A percentile compares a stretch with the other conserved stretches of the same genome.
phyloP scores from a whole-genome alignment of 257 asterid genomes.

The Leonotis leonurus region DNA sequence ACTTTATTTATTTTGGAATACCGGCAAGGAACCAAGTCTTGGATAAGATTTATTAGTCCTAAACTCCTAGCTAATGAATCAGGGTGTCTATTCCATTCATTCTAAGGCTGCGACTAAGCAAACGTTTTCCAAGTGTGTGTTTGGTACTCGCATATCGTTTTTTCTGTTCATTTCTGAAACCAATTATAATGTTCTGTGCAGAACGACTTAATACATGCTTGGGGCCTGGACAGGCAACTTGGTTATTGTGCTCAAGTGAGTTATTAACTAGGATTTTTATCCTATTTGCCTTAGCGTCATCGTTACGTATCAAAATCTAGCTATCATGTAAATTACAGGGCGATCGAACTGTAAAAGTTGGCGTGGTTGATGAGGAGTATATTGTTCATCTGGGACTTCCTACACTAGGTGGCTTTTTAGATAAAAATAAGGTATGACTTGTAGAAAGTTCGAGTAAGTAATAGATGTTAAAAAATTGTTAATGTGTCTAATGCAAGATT shows the following conservation, averaged over 20 bases:
- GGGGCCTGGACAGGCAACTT: constrained; percentile 92
- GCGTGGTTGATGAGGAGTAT: constrained; percentile 83
- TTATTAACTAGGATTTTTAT: background rate
- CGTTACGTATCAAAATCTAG: background rate
- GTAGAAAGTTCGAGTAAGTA: too few relatives aligned
- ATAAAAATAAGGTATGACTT: constrained; percentile 39
- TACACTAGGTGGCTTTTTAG: constrained; percentile 60
- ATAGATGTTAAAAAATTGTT: background rate
- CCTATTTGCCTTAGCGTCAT: background rate
- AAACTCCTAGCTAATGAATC: background rate
- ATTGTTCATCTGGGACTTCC: constrained; percentile 84
- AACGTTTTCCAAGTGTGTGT: background rate
- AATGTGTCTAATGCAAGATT: background rate
- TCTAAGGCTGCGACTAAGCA: background rate
- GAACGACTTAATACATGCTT: constrained; percentile 94
- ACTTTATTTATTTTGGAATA: background rate
- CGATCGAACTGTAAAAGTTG: constrained; percentile 69
- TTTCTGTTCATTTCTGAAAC: background rate
- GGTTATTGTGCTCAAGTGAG: constrained; percentile 95
- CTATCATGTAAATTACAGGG: constrained; percentile 41
- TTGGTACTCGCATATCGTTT: background rate
- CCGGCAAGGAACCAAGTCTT: background rate
- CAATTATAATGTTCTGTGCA: constrained; percentile 20
- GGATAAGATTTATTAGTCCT: background rate
- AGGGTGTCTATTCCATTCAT: background rate